Evolutionary conservation across 192 early-diverging fungal species (phyloP).

Genomic region (Radiomyces spectabilis): DNA sequence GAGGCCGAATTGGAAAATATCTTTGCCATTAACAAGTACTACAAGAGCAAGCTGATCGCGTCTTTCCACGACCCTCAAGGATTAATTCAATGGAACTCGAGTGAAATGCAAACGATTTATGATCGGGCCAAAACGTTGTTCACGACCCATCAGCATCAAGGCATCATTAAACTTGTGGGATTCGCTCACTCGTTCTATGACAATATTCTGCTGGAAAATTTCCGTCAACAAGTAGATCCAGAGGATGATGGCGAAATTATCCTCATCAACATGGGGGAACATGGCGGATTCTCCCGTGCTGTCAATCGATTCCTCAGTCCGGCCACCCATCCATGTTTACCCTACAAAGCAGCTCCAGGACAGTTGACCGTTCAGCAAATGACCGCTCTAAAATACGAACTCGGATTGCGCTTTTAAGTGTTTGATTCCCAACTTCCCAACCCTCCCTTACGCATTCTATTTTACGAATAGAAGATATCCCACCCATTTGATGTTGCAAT

Average conservation of each 20-base stretch:
- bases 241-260: constrained; percentile 60
- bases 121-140: constrained; percentile 19
- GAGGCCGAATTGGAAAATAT: not conserved
- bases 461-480: too few species aligned
- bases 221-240: constrained; percentile 37
- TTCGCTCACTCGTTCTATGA: constrained; percentile 64
- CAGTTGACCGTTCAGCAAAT: constrained; percentile 79
- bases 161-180: constrained; percentile 91
- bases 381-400: not conserved
- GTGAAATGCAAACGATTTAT: constrained; percentile 41
- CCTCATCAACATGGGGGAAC: constrained; percentile 85
- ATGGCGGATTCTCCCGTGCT: constrained; percentile 80
- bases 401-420: too few species aligned
- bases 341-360: constrained; percentile 79
- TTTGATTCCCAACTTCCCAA: too few species aligned
- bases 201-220: constrained; percentile 73
- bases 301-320: constrained; percentile 84
- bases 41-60: constrained; percentile 51
- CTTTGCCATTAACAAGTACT: not conserved
- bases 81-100: constrained; percentile 47
- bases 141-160: constrained; percentile 14
- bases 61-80: constrained; percentile 81
- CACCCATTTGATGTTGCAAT: too few species aligned
- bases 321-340: constrained; percentile 76
- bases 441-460: too few species aligned